A percentile compares a stretch with the other conserved stretches of the same genome.
Conservation (phyloP, 1,139 yeast genomes). For the Kurtzmaniella quercitrusa region DNA sequence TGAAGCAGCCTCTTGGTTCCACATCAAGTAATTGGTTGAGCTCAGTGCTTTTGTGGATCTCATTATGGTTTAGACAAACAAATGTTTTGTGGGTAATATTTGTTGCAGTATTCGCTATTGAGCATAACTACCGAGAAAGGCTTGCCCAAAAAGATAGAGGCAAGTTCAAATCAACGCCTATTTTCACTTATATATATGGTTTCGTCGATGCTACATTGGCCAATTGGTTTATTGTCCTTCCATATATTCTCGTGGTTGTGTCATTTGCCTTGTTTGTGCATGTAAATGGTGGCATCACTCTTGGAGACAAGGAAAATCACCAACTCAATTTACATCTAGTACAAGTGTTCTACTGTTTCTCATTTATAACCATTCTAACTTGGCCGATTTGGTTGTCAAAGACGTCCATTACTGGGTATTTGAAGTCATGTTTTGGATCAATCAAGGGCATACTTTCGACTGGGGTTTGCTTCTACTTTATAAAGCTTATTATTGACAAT, state of each 20-base stretch:
- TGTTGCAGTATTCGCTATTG: slow-evolving; percentile 46
- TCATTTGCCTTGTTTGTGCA: slow-evolving; percentile 54
- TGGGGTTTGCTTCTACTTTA: slow-evolving; percentile 19
- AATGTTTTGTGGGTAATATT: slow-evolving; percentile 83
- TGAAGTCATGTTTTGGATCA: slow-evolving; percentile 19
- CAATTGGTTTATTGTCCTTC: slow-evolving; percentile 32
- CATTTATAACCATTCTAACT: slow-evolving; percentile 60
- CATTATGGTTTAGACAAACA: slow-evolving; percentile 82
- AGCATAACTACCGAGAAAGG: slow-evolving; percentile 25
- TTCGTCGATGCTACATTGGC: slow-evolving; percentile 19
- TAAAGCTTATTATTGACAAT: slow-evolving; percentile 48
- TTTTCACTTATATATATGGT: slow-evolving; percentile 10
- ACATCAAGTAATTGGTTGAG: slow-evolving; percentile 19
- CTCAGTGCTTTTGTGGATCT: slow-evolving; percentile 48
- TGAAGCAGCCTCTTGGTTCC: slow-evolving; percentile 14
- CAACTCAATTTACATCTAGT: slow-evolving; percentile 64
- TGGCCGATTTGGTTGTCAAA: slow-evolving; percentile 64
- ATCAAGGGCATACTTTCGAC: slow-evolving; percentile 13
- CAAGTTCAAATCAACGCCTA: slow-evolving; percentile 1
- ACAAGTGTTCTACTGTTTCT: slow-evolving; percentile 74
- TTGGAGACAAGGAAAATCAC: slow-evolving; percentile 89
- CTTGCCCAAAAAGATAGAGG: slow-evolving; percentile 10
- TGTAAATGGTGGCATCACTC: slow-evolving; percentile 73
- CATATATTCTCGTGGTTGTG: slow-evolving; percentile 50
- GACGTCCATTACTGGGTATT: slow-evolving; percentile 31